Base-by-base conservation (phyloP, 1,284 basidiomycete genomes). In the Heimioporus retisporus region DNA sequence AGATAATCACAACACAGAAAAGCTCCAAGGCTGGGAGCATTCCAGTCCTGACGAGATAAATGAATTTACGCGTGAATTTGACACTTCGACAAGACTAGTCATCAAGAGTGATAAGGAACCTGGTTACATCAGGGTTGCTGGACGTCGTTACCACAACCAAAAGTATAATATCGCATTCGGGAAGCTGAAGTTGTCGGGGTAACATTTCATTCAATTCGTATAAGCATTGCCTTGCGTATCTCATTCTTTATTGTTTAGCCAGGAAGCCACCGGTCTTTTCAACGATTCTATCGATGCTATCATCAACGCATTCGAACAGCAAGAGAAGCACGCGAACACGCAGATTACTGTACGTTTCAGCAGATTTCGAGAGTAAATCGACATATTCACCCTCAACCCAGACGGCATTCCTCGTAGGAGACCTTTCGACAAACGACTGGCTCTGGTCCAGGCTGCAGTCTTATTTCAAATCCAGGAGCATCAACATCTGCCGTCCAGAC, bases 381-480 rank as follows among this genome's bases (percentile, higher is more conserved):
- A 8, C 10, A 10, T 35, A 35, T 35, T 10, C 10, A 35, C 10
- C 35, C 6, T 35, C 6, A 6, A 2, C 42, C n/a, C 42, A 71
- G 70, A 64, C 4, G 18, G 73, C 78, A 44, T 69, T 77, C 58
- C 69, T 81, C 8, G 74, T 80, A 8, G 84, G 84, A 11, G 84
- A 83, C 0, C 83, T 85, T 62, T 82, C 81, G 10, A 81, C 80
- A 2, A 85, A 81, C 60, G 80, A 84, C 25, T 85, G 82, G 80
- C 72, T 86, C 1, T 83, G 79, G 70, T 65, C 69, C 19, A 71
- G 72, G 23, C 77, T 86, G 4, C 75, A 77, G 58, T 65, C 70
- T 4, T 62, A 72, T 43, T 68, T 85, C 31, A 61, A 69, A 25
- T 57, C 44, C 6, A 66, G 64, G 21, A 70, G 73, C 3, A 50